Evolutionary conservation across 2,329 filamentous ascomycete species (phyloP).

Genomic region (Aquanectria penicillioides): DNA sequence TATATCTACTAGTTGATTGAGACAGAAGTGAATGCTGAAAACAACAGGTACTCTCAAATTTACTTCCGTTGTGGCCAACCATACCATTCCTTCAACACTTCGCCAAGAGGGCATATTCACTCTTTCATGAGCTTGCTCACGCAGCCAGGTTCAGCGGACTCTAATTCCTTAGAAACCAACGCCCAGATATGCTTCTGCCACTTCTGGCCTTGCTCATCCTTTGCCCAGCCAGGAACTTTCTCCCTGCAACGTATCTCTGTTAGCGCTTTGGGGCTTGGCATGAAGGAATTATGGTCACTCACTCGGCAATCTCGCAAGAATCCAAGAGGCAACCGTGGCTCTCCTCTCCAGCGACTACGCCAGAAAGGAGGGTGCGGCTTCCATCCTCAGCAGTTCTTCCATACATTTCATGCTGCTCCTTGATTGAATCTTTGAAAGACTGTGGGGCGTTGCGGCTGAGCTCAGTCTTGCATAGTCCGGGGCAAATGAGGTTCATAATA

Average conservation of each 20-base stretch:
- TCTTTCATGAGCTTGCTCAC: constrained; percentile 25
- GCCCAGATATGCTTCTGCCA: constrained; percentile 43
- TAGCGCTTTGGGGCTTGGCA: neutral
- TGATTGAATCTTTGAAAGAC: neutral
- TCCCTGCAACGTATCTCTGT: constrained; percentile 6
- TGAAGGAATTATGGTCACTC: constrained; percentile 17
- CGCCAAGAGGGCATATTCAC: neutral
- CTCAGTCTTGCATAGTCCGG: constrained; percentile 43
- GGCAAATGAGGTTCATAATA: constrained; percentile 44
- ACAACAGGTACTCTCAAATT: too few relatives aligned
- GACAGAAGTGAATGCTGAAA: too few relatives aligned
- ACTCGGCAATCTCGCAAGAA: constrained; percentile 42
- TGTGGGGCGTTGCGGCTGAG: constrained; percentile 26
- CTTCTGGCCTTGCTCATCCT: constrained; percentile 26
- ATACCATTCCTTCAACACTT: neutral
- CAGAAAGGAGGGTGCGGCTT: constrained; percentile 42
- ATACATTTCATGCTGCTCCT: neutral
- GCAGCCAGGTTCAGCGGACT: constrained; percentile 42
- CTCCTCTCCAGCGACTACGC: constrained; percentile 34
- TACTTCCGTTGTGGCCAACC: too few relatives aligned
- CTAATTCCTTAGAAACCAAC: constrained; percentile 39
- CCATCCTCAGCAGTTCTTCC: constrained; percentile 41
- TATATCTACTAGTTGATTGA: too few relatives aligned
- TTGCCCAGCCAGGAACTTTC: constrained; percentile 37
- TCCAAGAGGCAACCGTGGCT: constrained; percentile 41